phyloP scores from a whole-genome alignment of 352 stramenopile species.

The Thraustochytrium striatum region DNA sequence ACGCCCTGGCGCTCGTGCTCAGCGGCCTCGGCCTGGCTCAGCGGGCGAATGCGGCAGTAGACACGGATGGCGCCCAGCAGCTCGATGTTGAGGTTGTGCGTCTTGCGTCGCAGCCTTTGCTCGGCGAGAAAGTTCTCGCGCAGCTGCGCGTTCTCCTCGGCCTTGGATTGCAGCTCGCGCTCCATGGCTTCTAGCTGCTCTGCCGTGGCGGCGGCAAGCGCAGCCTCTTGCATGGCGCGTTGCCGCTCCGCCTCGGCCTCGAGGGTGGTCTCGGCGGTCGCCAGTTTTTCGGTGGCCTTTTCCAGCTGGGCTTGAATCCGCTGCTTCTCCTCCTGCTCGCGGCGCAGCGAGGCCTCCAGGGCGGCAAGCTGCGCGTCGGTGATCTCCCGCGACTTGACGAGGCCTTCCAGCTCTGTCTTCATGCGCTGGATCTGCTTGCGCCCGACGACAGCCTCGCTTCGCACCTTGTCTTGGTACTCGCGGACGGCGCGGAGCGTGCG shows the following conservation, averaged over 20 bases:
- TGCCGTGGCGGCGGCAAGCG: neutral
- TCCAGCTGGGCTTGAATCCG: neutral
- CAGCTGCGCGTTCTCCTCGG: conserved; percentile 11
- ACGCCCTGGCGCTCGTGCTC: neutral
- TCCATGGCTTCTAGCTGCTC: neutral
- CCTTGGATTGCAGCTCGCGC: neutral
- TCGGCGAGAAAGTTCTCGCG: conserved; percentile 7
- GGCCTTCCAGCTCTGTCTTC: neutral
- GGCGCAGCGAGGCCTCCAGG: neutral
- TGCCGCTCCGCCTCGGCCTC: neutral
- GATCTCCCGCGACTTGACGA: neutral
- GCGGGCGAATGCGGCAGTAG: conserved; percentile 28
- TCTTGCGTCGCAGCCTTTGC: conserved; percentile 19
- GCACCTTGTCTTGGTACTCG: conserved; percentile 27
- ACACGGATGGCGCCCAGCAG: conserved; percentile 30
- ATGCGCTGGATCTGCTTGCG: neutral
- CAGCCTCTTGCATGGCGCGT: neutral
- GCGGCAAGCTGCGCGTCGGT: neutral
- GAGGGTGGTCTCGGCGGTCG: neutral
- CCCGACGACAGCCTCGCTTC: neutral
- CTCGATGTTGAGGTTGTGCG: conserved; percentile 38
- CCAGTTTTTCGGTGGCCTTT: neutral
- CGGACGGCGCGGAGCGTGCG: conserved; percentile 2
- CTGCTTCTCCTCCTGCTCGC: neutral
- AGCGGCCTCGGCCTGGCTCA: neutral